Evolutionary conservation across 331 rosid genomes (phyloP).

Genomic region (Rhamnella rubrinervis): DNA sequence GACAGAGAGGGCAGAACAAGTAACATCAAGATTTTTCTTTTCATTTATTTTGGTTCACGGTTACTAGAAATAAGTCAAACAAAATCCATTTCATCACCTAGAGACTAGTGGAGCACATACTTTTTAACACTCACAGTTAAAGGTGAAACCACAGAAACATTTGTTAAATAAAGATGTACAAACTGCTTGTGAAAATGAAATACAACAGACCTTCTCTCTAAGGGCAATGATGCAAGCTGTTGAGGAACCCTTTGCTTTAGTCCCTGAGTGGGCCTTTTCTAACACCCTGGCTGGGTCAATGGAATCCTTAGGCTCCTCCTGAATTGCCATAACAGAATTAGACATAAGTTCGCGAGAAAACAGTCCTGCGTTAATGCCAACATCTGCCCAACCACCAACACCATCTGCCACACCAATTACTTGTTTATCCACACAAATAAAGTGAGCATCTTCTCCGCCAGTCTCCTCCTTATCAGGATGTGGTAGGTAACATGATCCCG

Average conservation of each 20-base stretch:
- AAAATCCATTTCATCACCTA: not conserved
- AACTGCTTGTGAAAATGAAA: conserved; percentile 9
- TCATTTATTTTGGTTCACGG: too few species aligned
- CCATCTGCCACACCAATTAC: conserved; percentile 96
- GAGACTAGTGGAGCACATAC: not conserved
- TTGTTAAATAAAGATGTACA: not conserved
- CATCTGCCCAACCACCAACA: conserved; percentile 99
- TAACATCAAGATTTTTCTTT: too few species aligned
- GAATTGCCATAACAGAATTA: conserved; percentile 60
- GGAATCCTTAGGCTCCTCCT: conserved; percentile 64
- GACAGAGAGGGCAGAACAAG: too few species aligned
- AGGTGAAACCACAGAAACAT: not conserved
- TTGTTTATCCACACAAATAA: conserved; percentile 79
- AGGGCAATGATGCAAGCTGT: conserved; percentile 91
- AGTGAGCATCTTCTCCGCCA: conserved; percentile 98
- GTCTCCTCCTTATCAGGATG: conserved; percentile 93
- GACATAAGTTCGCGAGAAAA: conserved; percentile 84
- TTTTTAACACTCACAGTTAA: not conserved
- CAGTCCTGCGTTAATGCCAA: conserved; percentile 83
- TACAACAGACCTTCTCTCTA: conserved; percentile 51
- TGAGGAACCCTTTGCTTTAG: conserved; percentile 84
- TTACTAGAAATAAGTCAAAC: not conserved
- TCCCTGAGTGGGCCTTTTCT: conserved; percentile 78
- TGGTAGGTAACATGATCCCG: conserved; percentile 91
- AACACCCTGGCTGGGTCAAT: conserved; percentile 75